Percentiles rank a stretch among this genome's conserved stretches.
These are phyloP conservation scores for Plasmopara muralis DNA, from an alignment of 352 stramenopile genomes.

Conservation along the genomic window DNA sequence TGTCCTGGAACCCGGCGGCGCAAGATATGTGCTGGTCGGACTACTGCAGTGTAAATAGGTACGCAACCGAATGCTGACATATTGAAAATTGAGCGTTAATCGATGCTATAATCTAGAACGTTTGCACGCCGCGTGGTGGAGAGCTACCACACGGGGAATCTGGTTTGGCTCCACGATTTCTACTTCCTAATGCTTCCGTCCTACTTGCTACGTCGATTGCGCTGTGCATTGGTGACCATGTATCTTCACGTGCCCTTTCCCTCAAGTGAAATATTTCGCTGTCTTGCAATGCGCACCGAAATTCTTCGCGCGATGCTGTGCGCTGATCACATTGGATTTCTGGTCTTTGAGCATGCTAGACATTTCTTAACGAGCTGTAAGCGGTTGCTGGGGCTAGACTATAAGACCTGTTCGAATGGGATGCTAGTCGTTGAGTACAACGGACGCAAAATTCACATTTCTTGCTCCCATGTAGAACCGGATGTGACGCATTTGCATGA, in stretches of 20 bases:
- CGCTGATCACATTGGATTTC: slow-evolving; percentile 89
- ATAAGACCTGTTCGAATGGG: slow-evolving; percentile 80
- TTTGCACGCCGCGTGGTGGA: slow-evolving; percentile 72
- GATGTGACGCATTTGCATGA: slow-evolving; percentile 74
- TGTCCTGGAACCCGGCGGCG: slow-evolving; percentile 52
- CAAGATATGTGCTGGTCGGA: slow-evolving; percentile 85
- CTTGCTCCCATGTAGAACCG: slow-evolving; percentile 32
- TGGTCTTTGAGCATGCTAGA: slow-evolving; percentile 92
- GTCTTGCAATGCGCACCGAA: slow-evolving; percentile 89
- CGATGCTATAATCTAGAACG: slow-evolving; percentile 4
- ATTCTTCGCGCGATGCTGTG: slow-evolving; percentile 87
- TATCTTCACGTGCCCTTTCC: slow-evolving; percentile 98
- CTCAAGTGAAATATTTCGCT: slow-evolving; percentile 96
- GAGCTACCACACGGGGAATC: slow-evolving; percentile 70
- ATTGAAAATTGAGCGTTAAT: too few species aligned
- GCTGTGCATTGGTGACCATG: slow-evolving; percentile 91
- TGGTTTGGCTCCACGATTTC: slow-evolving; percentile 98
- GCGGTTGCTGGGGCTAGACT: slow-evolving; percentile 92
- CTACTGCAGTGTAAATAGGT: slow-evolving; percentile 69
- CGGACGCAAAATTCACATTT: slow-evolving; percentile 91
- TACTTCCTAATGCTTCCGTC: slow-evolving; percentile 97
- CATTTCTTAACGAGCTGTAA: slow-evolving; percentile 91
- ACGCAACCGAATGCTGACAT: too few species aligned
- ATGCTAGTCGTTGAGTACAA: slow-evolving; percentile 94
- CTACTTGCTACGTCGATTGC: slow-evolving; percentile 90